Conservation (phyloP, 768 basidiomycete genomes). For the Boletus vinaceobasis region DNA sequence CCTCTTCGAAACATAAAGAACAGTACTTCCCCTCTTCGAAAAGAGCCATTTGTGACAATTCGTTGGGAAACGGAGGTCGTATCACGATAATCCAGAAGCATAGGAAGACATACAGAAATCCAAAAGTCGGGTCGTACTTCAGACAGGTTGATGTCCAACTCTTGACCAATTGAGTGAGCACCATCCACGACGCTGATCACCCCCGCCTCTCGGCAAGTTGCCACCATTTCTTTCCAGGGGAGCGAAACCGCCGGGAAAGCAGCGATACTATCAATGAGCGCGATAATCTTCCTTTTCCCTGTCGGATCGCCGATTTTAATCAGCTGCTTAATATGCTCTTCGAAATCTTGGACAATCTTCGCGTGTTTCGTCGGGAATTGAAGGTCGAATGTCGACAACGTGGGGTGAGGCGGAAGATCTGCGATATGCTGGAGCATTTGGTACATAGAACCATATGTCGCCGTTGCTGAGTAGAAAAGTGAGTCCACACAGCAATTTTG, state of each 20-base stretch:
- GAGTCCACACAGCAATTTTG: background rate
- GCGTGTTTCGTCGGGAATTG: conserved; percentile 56
- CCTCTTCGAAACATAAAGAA: conserved; percentile 72
- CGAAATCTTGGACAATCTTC: conserved; percentile 51
- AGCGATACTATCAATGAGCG: conserved; percentile 65
- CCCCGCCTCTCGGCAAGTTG: conserved; percentile 59
- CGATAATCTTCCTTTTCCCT: conserved; percentile 49
- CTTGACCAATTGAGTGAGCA: conserved; percentile 76
- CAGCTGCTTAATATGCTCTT: conserved; percentile 33
- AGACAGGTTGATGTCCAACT: conserved; percentile 55
- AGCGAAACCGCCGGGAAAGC: conserved; percentile 58
- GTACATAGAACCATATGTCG: conserved; percentile 55
- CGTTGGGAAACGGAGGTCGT: conserved; percentile 28
- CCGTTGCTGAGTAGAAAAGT: conserved; percentile 39
- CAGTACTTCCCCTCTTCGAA: conserved; percentile 61
- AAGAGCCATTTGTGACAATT: conserved; percentile 88
- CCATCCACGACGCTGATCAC: conserved; percentile 73
- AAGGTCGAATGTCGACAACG: conserved; percentile 45
- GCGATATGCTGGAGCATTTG: conserved; percentile 50
- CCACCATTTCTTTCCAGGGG: conserved; percentile 71
- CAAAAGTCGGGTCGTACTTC: conserved; percentile 68
- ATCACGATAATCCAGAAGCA: background rate
- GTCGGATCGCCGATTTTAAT: conserved; percentile 18
- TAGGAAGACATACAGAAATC: conserved; percentile 52
- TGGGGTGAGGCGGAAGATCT: conserved; percentile 55